Base-by-base conservation (phyloP, 2,329 filamentous ascomycete genomes). In the Cercospora sp. region DNA sequence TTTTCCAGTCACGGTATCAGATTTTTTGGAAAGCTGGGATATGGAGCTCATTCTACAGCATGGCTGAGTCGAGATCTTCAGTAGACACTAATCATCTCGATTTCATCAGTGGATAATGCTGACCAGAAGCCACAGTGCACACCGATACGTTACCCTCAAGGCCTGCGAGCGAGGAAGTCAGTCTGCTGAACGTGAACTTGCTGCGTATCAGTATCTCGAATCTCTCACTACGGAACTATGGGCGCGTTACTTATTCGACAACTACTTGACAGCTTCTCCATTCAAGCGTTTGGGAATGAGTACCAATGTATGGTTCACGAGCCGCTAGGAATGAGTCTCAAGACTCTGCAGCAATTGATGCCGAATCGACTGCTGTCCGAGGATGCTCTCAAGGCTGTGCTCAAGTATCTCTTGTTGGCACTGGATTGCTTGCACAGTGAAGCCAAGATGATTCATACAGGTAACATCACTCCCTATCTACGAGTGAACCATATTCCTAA, bases 11-110 rank as follows among this genome's bases (percentile, higher is more conserved):
- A 16, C 51, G 67, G 10, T 69, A 69, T 42, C 64, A 64, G 20
- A 61, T 69, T 6, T 3, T 3, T 67, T 12, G 64, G 58, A 36
- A 68, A 65, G 26, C 48, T 65, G 57, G 65, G 65, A 23, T 67
- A 63, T 63, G 65, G 65, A 26, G 39, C 65, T 23, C 42, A 31
- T 12, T 67, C 65, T n/a, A 67, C 65, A n/a, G 60, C 18, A 20
- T 67, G 65, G 65, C 51, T 67, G 2, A 28, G 51, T 18, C 48
- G 60, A 20, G 65, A 67, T 31, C 48, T 67, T 1, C 23, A 60
- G 63, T 68, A 39, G 20, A n/a, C n/a, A n/a, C n/a, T n/a, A n/a
- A n/a, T n/a, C n/a, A n/a, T n/a, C n/a, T n/a, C n/a, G n/a, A n/a
- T n/a, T n/a, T n/a, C n/a, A n/a, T n/a, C n/a, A n/a, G n/a, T n/a